Conservation (phyloP, 192 early-diverging fungal genomes). For the Entomortierella lignicola region DNA sequence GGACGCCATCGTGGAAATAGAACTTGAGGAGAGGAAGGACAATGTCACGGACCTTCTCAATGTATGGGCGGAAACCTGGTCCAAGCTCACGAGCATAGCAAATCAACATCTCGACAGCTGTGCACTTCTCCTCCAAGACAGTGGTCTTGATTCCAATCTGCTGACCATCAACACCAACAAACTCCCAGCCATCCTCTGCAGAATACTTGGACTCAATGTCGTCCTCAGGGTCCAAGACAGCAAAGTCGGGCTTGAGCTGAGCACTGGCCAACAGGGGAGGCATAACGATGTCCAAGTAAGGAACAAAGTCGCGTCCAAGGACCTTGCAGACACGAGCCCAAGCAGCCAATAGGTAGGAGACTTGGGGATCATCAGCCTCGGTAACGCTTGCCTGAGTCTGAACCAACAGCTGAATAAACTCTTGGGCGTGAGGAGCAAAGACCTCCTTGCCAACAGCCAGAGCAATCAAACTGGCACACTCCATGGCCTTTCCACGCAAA, state of each 20-base stretch:
- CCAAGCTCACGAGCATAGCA: conserved; percentile 95
- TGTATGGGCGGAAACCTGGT: conserved; percentile 88
- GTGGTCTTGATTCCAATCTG: conserved; percentile 97
- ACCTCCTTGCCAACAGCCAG: conserved; percentile 93
- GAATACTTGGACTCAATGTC: conserved; percentile 87
- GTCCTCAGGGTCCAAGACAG: conserved; percentile 85
- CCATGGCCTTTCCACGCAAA: conserved; percentile 96
- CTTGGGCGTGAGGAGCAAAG: conserved; percentile 81
- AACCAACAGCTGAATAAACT: conserved; percentile 85
- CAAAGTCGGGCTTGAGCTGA: conserved; percentile 93
- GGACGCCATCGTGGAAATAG: conserved; percentile 98
- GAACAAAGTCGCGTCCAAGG: conserved; percentile 93
- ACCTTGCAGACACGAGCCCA: conserved; percentile 99
- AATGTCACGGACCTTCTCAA: conserved; percentile 84
- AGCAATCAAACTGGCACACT: conserved; percentile 96
- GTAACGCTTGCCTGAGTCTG: conserved; percentile 82
- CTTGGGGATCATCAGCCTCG: conserved; percentile 94
- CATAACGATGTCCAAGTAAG: conserved; percentile 92
- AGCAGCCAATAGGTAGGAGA: conserved; percentile 90
- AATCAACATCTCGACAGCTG: conserved; percentile 97
- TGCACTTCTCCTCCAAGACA: conserved; percentile 97
- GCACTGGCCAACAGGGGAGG: conserved; percentile 89
- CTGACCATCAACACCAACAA: conserved; percentile 91
- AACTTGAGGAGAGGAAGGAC: conserved; percentile 93
- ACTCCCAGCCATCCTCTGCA: conserved; percentile 98